A percentile compares a stretch with the other conserved stretches of the same genome.
phyloP scores from a whole-genome alignment of 2,329 filamentous ascomycete genomes.

The Fusarium nygamai region DNA sequence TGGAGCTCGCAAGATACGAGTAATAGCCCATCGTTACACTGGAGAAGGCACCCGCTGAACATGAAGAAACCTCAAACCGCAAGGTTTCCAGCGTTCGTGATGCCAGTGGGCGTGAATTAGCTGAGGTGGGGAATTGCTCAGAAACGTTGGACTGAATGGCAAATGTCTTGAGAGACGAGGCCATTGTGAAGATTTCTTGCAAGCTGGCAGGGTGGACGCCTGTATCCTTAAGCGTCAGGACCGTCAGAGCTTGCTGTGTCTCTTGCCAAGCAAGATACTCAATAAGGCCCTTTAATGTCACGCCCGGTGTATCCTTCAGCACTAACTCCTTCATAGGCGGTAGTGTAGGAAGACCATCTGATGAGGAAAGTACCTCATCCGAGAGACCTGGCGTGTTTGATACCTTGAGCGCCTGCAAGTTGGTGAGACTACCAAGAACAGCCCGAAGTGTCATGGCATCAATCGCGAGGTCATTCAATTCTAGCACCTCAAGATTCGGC shows the following conservation, averaged over 20 bases:
- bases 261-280: conserved; percentile 72
- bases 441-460: conserved; percentile 77
- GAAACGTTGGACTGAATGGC: conserved; percentile 63
- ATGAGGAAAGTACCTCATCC: conserved; percentile 78
- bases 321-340: conserved; percentile 79
- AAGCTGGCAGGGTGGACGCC: conserved; percentile 72
- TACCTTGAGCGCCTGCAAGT: conserved; percentile 79
- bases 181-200: conserved; percentile 68
- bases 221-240: conserved; percentile 77
- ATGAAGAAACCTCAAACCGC: conserved; percentile 82
- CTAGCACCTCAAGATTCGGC: conserved; percentile 77
- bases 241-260: conserved; percentile 68
- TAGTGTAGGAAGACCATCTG: conserved; percentile 74
- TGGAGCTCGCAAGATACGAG: conserved; percentile 83
- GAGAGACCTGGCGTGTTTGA: conserved; percentile 75
- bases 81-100: conserved; percentile 77
- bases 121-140: conserved; percentile 59
- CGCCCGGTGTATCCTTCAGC: conserved; percentile 74
- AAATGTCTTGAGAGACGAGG: conserved; percentile 66
- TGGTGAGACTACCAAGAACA: conserved; percentile 73
- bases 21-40: conserved; percentile 75
- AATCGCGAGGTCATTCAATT: conserved; percentile 73
- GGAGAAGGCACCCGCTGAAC: conserved; percentile 65
- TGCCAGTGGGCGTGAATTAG: conserved; percentile 66
- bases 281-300: conserved; percentile 77